Evolutionary conservation across 176 grass and related monocot genomes (phyloP).

Genomic region (Eragrostis nindensis): DNA sequence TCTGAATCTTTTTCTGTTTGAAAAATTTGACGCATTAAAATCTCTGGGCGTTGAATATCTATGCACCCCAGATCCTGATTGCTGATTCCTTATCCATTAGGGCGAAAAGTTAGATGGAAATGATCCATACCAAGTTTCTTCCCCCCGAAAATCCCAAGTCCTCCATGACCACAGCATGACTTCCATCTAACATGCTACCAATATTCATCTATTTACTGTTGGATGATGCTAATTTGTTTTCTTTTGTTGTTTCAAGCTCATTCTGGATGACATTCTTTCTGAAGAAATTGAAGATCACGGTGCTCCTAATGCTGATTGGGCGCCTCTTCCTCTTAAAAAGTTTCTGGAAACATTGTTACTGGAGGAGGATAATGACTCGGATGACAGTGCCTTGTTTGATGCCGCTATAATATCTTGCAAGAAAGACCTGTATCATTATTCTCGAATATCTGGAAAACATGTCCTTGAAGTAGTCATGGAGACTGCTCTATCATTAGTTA

Average conservation of each 20-base stretch:
- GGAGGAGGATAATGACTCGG: slow-evolving; percentile 43
- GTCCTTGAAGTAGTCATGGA: slow-evolving; percentile 76
- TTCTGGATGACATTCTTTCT: slow-evolving; percentile 72
- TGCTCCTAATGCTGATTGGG: slow-evolving; percentile 54
- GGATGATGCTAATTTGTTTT: slow-evolving; percentile 38
- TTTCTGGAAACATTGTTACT: slow-evolving; percentile 71
- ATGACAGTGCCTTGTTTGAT: slow-evolving; percentile 38
- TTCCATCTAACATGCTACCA: slow-evolving; percentile 25
- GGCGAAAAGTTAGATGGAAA: slow-evolving; percentile 16
- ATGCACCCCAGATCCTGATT: background rate
- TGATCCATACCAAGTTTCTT: slow-evolving; percentile 9
- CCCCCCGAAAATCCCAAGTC: background rate
- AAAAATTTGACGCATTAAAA: slow-evolving; percentile 7
- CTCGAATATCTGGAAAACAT: slow-evolving; percentile 73
- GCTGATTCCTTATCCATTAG: slow-evolving; percentile 10
- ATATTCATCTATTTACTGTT: slow-evolving; percentile 26
- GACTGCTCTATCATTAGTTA: slow-evolving; percentile 79
- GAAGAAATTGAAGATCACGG: slow-evolving; percentile 81
- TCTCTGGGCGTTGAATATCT: background rate
- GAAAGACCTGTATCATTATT: slow-evolving; percentile 92
- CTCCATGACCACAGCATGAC: background rate
- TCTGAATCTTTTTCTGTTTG: background rate
- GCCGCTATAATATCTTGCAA: slow-evolving; percentile 63
- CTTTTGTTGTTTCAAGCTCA: slow-evolving; percentile 46
- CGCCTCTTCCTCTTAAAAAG: slow-evolving; percentile 78